phyloP scores from a whole-genome alignment of 345 rosid species.

The Acer negundo region DNA sequence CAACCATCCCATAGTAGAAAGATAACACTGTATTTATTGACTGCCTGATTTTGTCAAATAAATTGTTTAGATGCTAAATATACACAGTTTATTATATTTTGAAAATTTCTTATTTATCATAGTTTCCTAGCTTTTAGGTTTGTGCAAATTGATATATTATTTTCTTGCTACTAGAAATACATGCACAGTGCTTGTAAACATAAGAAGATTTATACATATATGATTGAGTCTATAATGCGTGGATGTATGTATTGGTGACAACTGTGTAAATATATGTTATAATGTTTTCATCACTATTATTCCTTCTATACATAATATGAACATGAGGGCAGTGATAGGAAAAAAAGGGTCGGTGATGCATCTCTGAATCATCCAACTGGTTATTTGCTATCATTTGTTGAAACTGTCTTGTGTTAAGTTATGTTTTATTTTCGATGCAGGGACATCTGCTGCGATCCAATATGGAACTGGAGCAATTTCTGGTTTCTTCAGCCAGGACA shows the following conservation, averaged over 20 bases:
- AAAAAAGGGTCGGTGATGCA: background rate
- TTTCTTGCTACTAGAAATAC: background rate
- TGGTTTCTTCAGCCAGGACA: constrained; percentile 65
- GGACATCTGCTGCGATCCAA: constrained; percentile 72
- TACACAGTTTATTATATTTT: background rate
- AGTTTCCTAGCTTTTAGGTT: background rate
- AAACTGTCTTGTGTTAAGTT: background rate
- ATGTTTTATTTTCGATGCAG: constrained; percentile 39
- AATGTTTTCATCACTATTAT: background rate
- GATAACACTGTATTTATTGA: background rate
- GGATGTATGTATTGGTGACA: constrained; percentile 3
- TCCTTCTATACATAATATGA: background rate
- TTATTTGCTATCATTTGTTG: background rate
- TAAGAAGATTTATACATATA: background rate
- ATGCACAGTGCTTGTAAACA: background rate
- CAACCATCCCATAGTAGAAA: background rate
- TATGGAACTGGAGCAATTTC: constrained; percentile 75
- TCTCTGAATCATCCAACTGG: background rate
- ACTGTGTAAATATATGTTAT: background rate
- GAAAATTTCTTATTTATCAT: background rate
- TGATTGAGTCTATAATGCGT: background rate
- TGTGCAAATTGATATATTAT: background rate
- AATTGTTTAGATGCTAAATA: background rate
- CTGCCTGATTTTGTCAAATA: background rate
- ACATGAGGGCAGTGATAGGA: background rate